Evolutionary conservation across 2,329 filamentous ascomycete genomes (phyloP).

Genomic region (Aspergillus brasiliensis): DNA sequence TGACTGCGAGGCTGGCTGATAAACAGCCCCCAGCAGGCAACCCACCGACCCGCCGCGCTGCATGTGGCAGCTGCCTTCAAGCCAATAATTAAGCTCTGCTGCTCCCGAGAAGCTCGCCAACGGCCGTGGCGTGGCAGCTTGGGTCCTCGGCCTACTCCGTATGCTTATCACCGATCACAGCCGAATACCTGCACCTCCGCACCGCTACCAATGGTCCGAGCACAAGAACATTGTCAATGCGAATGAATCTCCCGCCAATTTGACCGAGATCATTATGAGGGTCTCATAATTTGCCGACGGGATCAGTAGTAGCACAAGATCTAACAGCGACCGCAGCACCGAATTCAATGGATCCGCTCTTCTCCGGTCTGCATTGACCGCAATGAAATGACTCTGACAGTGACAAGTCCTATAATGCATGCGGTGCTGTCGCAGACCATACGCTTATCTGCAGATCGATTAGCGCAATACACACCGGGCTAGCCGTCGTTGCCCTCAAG

Average conservation of each 20-base stretch:
- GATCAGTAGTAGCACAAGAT: conserved; percentile 60
- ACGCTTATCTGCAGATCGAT: too few species aligned
- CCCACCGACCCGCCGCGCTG: neutral
- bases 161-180: conserved; percentile 8
- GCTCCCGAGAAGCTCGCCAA: neutral
- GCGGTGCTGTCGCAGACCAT: too few species aligned
- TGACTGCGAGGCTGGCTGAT: neutral
- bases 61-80: neutral
- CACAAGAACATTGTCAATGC: conserved; percentile 51
- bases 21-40: neutral
- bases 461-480: too few species aligned
- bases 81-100: neutral
- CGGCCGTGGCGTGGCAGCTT: neutral
- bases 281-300: conserved; percentile 61
- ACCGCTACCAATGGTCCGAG: conserved; percentile 32
- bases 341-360: conserved; percentile 63
- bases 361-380: conserved; percentile 64
- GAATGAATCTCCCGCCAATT: conserved; percentile 55
- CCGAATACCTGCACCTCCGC: conserved; percentile 22
- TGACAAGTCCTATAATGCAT: too few species aligned
- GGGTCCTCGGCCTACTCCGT: neutral
- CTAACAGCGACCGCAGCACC: conserved; percentile 47
- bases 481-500: too few species aligned
- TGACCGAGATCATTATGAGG: conserved; percentile 63
- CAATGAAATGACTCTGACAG: conserved; percentile 42